Conservation (phyloP, 2,329 filamentous ascomycete species). For the Xylariaceae sp. region DNA sequence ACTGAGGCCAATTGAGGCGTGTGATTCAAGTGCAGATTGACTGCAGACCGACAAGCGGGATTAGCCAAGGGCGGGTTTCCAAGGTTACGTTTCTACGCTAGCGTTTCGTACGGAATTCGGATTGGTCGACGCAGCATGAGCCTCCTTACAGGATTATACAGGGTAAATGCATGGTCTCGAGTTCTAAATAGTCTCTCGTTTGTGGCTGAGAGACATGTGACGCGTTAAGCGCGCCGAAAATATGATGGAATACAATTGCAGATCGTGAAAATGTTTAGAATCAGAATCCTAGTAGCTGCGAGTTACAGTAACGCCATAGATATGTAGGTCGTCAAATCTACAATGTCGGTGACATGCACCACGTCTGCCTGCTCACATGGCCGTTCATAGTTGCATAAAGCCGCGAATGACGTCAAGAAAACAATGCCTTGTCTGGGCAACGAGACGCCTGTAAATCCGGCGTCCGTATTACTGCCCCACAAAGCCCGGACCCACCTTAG, state of each 20-base stretch:
- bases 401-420: background rate
- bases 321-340: no score
- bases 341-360: no score
- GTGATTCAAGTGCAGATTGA: background rate
- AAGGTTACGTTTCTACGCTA: background rate
- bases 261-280: no score
- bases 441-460: background rate
- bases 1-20: background rate
- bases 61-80: background rate
- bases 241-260: no score
- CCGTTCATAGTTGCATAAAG: background rate
- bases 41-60: background rate
- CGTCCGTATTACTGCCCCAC: background rate
- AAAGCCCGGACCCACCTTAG: background rate
- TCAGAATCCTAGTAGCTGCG: no score
- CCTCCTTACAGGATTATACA: background rate
- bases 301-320: no score
- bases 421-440: background rate
- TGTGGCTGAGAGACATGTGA: no score
- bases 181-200: no score
- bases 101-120: background rate
- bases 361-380: no score
- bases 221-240: no score
- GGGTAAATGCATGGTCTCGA: no score
- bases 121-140: background rate